Base-by-base conservation (phyloP, 192 early-diverging fungal genomes). In the Umbelopsis ramanniana region DNA sequence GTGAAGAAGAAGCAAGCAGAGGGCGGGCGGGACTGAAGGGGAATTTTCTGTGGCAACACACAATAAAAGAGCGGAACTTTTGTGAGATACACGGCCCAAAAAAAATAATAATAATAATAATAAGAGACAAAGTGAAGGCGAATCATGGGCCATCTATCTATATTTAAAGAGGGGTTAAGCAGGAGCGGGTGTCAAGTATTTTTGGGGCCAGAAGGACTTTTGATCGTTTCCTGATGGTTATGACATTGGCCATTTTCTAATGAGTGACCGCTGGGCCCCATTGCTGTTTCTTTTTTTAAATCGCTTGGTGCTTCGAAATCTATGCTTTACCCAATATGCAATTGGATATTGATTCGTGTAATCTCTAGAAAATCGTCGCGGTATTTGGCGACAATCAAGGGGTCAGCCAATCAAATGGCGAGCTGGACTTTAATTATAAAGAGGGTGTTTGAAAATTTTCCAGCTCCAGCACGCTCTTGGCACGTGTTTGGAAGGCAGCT, bases 161-260 rank as follows among this genome's bases (percentile, higher is more conserved):
- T 29, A 63, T 63, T 37, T 63, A 35, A 63, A 14, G 57, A 63
- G 26, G 57, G 57, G 57, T 29, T 12, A 29, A 19, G 26, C 33
- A 63, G 57, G 57, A 50, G 57, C 57, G 57, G 57, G 33, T 63
- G 57, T 63, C 57, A 63, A 63, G 24, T 63, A 37, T n/a, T 63
- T 29, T 26, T 54, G 53, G n/a, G 53, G 26, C 23, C 53, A 54
- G 21, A 21, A 53, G 21, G 52, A 19, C 55, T 9, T 60, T 60
- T 60, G 10, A 35, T 60, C 26, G 19, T 48, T 48, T 10, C 15
- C 3, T 10, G 12, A 19, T 19, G n/a, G n/a, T n/a, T n/a, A n/a
- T n/a, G n/a, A n/a, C n/a, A n/a, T n/a, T n/a, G n/a, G n/a, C 17
- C 12, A 46, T 46, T 1, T 15, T 46, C 17, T 10, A 17, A 5